phyloP scores from a whole-genome alignment of 306 rosid genomes.

The Ammopiptanthus mongolicus region DNA sequence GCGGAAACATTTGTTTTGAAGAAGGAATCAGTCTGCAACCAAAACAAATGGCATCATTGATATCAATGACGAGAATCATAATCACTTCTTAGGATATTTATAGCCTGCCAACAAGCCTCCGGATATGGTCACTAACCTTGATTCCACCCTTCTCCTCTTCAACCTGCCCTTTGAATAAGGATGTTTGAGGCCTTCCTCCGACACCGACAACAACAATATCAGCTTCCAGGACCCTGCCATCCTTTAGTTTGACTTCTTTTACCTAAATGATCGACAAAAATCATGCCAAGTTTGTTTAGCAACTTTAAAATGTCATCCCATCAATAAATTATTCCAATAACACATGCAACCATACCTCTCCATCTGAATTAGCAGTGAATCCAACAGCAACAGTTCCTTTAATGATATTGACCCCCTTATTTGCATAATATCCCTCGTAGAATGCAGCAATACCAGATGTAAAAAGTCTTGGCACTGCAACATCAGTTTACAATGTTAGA shows the following conservation, averaged over 20 bases:
- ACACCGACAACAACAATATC: constrained; percentile 97
- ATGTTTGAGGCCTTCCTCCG: constrained; percentile 76
- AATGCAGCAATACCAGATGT: constrained; percentile 79
- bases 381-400: constrained; percentile 95
- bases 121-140: constrained; percentile 52
- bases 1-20: constrained; percentile 73
- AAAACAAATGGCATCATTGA: constrained; percentile 12
- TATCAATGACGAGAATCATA: constrained; percentile 3
- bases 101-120: neutral
- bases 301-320: constrained; percentile 3
- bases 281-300: neutral
- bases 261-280: constrained; percentile 49
- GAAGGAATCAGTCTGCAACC: constrained; percentile 76
- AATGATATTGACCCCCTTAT: constrained; percentile 74
- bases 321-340: neutral
- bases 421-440: constrained; percentile 78
- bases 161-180: constrained; percentile 91
- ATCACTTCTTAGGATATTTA: neutral
- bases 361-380: constrained; percentile 60
- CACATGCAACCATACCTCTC: constrained; percentile 59
- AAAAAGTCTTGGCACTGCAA: constrained; percentile 96
- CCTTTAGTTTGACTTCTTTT: constrained; percentile 87
- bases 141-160: constrained; percentile 94
- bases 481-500: constrained; percentile 16
- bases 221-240: constrained; percentile 81